phyloP scores from a whole-genome alignment of 2,329 filamentous ascomycete species.

The Monilinia laxa region DNA sequence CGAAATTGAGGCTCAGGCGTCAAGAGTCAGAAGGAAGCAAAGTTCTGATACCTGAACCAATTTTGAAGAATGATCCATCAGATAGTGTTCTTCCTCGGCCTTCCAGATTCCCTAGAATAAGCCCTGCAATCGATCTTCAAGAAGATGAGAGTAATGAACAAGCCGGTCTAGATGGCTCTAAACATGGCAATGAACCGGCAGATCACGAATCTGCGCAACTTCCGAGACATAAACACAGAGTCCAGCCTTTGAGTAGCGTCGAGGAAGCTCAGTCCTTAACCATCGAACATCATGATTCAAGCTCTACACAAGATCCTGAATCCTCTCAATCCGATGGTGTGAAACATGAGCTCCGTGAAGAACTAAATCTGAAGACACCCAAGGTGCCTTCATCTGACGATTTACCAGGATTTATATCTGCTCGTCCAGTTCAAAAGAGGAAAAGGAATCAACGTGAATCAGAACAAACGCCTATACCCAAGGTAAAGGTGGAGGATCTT shows the following conservation, averaged over 20 bases:
- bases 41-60: background rate
- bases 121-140: background rate
- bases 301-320: conserved; percentile 36
- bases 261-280: conserved; percentile 25
- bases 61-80: background rate
- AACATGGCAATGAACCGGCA: background rate
- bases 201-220: conserved; percentile 6
- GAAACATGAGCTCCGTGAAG: background rate
- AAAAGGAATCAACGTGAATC: conserved; percentile 26
- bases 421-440: conserved; percentile 35
- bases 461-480: conserved; percentile 24
- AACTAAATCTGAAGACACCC: background rate
- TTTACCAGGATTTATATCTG: conserved; percentile 34
- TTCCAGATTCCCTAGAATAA: background rate
- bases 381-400: conserved; percentile 26
- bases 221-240: background rate
- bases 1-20: conserved; percentile 5
- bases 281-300: conserved; percentile 30
- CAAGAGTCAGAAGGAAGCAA: conserved; percentile 10
- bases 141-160: background rate
- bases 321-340: conserved; percentile 9
- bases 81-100: background rate
- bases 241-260: background rate
- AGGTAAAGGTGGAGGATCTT: conserved; percentile 36
- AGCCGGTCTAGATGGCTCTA: background rate